These are phyloP conservation scores for Polysphondylium violaceum DNA, from an alignment of 78 protist species.

Conservation along the genomic window DNA sequence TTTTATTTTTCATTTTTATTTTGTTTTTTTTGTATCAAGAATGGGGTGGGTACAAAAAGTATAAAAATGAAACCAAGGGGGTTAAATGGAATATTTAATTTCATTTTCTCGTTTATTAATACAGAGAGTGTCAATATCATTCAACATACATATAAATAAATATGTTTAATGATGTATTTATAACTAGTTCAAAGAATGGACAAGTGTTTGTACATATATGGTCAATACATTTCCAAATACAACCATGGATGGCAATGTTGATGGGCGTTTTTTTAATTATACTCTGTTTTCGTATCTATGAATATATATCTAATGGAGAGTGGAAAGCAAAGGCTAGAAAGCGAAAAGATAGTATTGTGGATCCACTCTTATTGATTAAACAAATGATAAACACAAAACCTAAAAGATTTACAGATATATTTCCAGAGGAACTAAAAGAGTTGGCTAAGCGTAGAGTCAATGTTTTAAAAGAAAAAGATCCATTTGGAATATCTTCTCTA, in stretches of 20 bases:
- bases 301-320: constrained; percentile 18
- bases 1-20: background rate
- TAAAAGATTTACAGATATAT: constrained; percentile 54
- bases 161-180: background rate
- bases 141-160: background rate
- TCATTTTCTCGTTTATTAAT: background rate
- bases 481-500: constrained; percentile 42
- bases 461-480: constrained; percentile 53
- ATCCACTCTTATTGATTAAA: constrained; percentile 48
- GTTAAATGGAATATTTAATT: background rate
- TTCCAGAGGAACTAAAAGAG: constrained; percentile 66
- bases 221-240: background rate
- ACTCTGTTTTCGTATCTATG: constrained; percentile 50
- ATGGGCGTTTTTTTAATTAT: constrained; percentile 70
- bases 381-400: constrained; percentile 78
- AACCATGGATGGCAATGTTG: constrained; percentile 84
- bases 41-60: too few species aligned
- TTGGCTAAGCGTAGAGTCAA: constrained; percentile 56
- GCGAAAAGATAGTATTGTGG: constrained; percentile 58
- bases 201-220: constrained; percentile 4
- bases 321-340: background rate
- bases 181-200: background rate
- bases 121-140: background rate
- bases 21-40: background rate
- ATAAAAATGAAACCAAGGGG: too few species aligned